Evolutionary conservation across 1,284 basidiomycete species (phyloP), one percentile per base, ranked within the genome.

Genomic region (Puccinia polysora): DNA sequence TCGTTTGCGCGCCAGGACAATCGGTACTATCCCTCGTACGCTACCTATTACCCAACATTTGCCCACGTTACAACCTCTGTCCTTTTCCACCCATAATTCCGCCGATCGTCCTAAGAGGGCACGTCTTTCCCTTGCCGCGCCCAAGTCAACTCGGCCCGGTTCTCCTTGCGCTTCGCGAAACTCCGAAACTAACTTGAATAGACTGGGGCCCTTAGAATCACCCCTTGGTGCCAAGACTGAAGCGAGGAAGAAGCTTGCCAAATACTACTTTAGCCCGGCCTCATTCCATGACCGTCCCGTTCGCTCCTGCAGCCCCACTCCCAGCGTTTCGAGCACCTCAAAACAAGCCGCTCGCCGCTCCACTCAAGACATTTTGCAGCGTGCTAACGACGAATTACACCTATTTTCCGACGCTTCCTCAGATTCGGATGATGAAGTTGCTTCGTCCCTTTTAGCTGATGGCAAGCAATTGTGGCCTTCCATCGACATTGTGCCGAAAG

Each of bases 51-150:
- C 36, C 56, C 65, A 58, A 28, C 30, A 45, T 28, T 23, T 7
- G 14, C 32, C 7, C 38, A n/a, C 38, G 25, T 36, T 56, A 0
- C 50, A 56, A 25, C 65, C 65, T 18, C 18, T 52, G n/a, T 25
- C 47, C 25, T 40, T 56, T 25, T 67, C 50, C 10, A 28, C 52
- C 34, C 67, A 45, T 20, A 23, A 28, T 32, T 47, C 45, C 38
- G 53, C 56, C 45, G 67, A 69, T 69, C 55, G 50, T 20, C 67
- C 49, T 23, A 69, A 69, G 45, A 38, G 67, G 4, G 67, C 67
- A 14, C 53, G 67, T 36, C 67, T 69, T n/a, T 58, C 67, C 4
- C 67, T 69, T 47, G 67, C 67, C 8, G 56, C 53, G n/a, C 67
- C 67, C 52, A 53, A 50, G 23, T 49, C 28, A 5, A 8, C 25